Percentiles rank a stretch among this genome's conserved stretches.
Evolutionary conservation across 257 asterid genomes (phyloP).

Genomic region (Solanum clarkiae): DNA sequence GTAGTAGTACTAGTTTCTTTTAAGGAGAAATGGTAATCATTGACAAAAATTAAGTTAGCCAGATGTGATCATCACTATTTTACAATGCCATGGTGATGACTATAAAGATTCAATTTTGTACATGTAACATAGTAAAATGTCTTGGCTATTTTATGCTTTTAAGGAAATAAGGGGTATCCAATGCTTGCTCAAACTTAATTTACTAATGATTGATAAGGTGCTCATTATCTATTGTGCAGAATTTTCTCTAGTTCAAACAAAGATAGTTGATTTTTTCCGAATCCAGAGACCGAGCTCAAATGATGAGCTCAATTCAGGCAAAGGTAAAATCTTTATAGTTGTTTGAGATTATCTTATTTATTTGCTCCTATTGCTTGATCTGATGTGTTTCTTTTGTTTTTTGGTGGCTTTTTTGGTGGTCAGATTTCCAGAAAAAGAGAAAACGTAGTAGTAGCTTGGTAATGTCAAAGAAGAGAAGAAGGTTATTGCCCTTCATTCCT

Average conservation of each 20-base stretch:
- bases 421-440: constrained; percentile 50
- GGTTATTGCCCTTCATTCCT: constrained; percentile 55
- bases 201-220: neutral
- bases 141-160: neutral
- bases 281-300: constrained; percentile 36
- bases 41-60: neutral
- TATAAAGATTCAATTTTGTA: neutral
- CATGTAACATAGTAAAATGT: neutral
- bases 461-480: constrained; percentile 57
- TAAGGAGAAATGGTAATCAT: too few relatives aligned
- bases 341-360: neutral
- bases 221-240: constrained; percentile 22
- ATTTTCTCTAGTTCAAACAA: constrained; percentile 69
- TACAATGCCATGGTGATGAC: neutral
- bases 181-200: neutral
- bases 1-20: neutral
- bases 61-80: neutral
- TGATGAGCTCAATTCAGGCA: constrained; percentile 36
- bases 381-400: neutral
- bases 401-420: neutral
- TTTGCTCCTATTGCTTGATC: neutral
- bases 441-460: constrained; percentile 31
- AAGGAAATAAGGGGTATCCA: neutral
- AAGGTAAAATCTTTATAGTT: neutral
- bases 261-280: constrained; percentile 77